Conservation (phyloP, 2,329 filamentous ascomycete species). For the Hypoxylon sp. region DNA sequence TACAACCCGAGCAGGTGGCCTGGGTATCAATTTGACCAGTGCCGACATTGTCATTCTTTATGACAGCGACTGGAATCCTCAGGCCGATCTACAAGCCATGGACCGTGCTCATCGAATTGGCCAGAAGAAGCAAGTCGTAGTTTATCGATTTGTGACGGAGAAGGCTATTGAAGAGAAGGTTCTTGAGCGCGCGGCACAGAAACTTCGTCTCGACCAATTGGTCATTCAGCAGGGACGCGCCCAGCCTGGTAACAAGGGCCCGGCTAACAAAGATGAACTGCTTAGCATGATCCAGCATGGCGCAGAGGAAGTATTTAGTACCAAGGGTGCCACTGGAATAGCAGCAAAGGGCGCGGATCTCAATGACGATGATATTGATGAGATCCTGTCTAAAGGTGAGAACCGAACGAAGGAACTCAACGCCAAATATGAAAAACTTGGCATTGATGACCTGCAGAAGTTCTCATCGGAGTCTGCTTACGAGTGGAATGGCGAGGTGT, state of each 20-base stretch:
- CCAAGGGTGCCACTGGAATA: conserved; percentile 71
- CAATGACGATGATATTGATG: conserved; percentile 90
- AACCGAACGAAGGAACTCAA: conserved; percentile 89
- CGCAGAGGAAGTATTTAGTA: conserved; percentile 90
- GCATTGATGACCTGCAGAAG: conserved; percentile 95
- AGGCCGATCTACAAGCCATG: conserved; percentile 98
- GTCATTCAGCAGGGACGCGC: conserved; percentile 98
- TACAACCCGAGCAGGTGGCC: conserved; percentile 92
- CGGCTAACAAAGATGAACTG: conserved; percentile 94
- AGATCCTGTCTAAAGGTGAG: conserved; percentile 86
- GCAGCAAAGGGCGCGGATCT: conserved; percentile 68
- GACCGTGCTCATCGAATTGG: conserved; percentile 98
- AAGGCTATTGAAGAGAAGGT: conserved; percentile 99
- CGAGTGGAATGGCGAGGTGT: conserved; percentile 98
- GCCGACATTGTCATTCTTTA: conserved; percentile 97
- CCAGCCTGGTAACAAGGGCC: conserved; percentile 88
- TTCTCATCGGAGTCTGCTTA: conserved; percentile 98
- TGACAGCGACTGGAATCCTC: conserved; percentile 98
- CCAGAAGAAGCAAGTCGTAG: conserved; percentile 96
- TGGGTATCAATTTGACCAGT: conserved; percentile 95
- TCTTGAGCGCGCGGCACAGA: conserved; percentile 93
- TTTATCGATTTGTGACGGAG: conserved; percentile 97
- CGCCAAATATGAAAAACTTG: conserved; percentile 94
- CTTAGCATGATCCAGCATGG: conserved; percentile 99
- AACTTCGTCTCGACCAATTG: conserved; percentile 92